Evolutionary conservation across 2,329 filamentous ascomycete species (phyloP).

Genomic region (Chrysoporthe cubensis): DNA sequence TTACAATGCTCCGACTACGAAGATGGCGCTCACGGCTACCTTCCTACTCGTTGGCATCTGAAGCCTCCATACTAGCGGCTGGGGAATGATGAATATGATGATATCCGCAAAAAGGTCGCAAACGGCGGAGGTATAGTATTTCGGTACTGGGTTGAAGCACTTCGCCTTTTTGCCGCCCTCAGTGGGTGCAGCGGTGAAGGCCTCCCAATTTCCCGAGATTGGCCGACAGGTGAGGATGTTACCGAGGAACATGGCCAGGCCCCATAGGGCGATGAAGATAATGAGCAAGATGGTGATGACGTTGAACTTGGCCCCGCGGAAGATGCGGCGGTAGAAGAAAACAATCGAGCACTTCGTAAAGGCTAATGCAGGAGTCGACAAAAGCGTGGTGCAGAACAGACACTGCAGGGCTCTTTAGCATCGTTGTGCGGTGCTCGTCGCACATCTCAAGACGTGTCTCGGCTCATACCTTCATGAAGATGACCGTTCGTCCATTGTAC

Average conservation of each 20-base stretch:
- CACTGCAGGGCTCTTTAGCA: background rate
- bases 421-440: background rate
- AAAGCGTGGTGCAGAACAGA: conserved; percentile 5
- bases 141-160: conserved; percentile 2
- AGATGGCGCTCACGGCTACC: conserved; percentile 5
- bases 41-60: conserved; percentile 1
- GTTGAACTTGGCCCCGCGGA: conserved; percentile 4
- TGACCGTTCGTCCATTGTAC: background rate
- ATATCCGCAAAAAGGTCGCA: background rate
- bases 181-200: conserved; percentile 1
- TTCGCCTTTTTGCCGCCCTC: background rate
- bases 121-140: conserved; percentile 2
- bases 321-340: conserved; percentile 8
- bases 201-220: conserved; percentile 7
- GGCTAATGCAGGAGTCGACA: conserved; percentile 4
- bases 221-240: conserved; percentile 4
- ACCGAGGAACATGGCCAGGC: background rate
- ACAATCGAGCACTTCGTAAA: conserved; percentile 6
- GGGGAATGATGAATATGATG: conserved; percentile 5
- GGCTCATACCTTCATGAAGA: no score
- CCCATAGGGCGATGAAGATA: conserved; percentile 1
- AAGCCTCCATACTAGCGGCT: conserved; percentile 5
- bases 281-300: background rate
- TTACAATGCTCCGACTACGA: conserved; percentile 1
- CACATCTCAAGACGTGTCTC: background rate